Evolutionary conservation across 805 yeast genomes (phyloP).

Genomic region (Torulaspora indica): DNA sequence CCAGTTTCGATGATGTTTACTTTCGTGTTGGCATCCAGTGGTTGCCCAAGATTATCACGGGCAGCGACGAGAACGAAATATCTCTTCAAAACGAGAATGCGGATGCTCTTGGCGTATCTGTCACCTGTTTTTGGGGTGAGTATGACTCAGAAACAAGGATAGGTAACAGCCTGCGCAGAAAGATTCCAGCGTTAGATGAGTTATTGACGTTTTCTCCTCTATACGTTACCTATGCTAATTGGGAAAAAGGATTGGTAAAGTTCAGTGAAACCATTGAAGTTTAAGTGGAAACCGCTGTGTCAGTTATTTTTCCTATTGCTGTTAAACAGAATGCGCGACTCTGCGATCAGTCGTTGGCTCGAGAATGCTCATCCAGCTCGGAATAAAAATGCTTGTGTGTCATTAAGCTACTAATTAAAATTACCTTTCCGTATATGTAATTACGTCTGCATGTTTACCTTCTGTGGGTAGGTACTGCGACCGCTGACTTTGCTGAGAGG

Average conservation of each 20-base stretch:
- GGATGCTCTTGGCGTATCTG: slow-evolving; percentile 48
- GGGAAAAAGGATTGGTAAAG: slow-evolving; percentile 63
- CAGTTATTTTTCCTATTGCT: not conserved
- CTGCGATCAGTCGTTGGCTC: no score
- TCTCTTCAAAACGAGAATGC: slow-evolving; percentile 30
- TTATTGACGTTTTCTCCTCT: slow-evolving; percentile 62
- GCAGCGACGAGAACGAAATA: slow-evolving; percentile 32
- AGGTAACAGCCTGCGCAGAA: slow-evolving; percentile 39
- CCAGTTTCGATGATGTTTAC: slow-evolving; percentile 49
- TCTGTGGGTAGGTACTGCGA: slow-evolving; percentile 1
- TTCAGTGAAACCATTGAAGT: slow-evolving; percentile 47
- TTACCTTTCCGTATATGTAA: not conserved
- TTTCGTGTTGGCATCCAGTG: slow-evolving; percentile 69
- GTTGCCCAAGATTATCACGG: slow-evolving; percentile 56
- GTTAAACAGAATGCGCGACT: no score
- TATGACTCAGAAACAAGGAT: slow-evolving; percentile 43
- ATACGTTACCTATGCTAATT: slow-evolving; percentile 60
- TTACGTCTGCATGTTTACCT: not conserved
- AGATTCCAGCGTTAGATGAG: slow-evolving; percentile 70
- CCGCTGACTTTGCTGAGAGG: slow-evolving; percentile 1
- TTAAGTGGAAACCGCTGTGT: slow-evolving; percentile 14
- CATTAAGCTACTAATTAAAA: not conserved
- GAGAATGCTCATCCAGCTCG: no score
- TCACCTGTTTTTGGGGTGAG: slow-evolving; percentile 79
- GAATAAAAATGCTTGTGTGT: no score